Evolutionary conservation across 345 rosid species (phyloP).

Genomic region (Turnera subulata): DNA sequence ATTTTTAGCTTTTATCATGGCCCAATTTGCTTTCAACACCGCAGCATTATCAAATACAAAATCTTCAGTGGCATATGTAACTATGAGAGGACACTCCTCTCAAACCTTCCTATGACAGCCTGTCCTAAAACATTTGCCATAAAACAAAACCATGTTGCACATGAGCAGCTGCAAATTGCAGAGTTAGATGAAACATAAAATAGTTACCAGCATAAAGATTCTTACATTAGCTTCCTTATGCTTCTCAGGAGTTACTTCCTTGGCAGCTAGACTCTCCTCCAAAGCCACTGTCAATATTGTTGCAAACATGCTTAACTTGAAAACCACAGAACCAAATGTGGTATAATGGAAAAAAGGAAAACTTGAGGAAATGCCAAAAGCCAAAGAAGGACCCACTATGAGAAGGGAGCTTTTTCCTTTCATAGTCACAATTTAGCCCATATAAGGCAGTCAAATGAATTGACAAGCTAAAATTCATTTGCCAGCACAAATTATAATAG

Average conservation of each 20-base stretch:
- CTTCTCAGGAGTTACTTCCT: constrained; percentile 20
- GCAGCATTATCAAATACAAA: neutral
- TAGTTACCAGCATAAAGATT: too few relatives aligned
- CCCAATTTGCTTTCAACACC: neutral
- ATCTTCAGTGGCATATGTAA: neutral
- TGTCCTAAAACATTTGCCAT: too few relatives aligned
- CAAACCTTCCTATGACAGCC: too few relatives aligned
- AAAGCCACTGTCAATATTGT: constrained; percentile 33
- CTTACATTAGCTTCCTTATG: neutral
- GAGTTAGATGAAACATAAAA: too few relatives aligned
- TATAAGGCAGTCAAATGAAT: neutral
- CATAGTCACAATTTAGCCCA: too few relatives aligned
- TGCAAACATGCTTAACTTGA: neutral
- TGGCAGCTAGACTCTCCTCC: constrained; percentile 23
- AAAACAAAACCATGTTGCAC: too few relatives aligned
- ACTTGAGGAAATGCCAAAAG: too few relatives aligned
- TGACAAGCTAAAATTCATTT: neutral
- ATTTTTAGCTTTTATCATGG: neutral
- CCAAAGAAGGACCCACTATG: neutral
- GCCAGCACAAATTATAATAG: neutral
- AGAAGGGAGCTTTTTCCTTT: too few relatives aligned
- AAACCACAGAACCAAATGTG: neutral
- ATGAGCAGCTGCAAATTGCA: too few relatives aligned
- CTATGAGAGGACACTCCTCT: neutral
- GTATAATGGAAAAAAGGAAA: neutral